Evolutionary conservation across 495 filamentous ascomycete species (phyloP), one percentile per base, ranked within the genome.

Genomic region (Aspergillus bertholletiae): DNA sequence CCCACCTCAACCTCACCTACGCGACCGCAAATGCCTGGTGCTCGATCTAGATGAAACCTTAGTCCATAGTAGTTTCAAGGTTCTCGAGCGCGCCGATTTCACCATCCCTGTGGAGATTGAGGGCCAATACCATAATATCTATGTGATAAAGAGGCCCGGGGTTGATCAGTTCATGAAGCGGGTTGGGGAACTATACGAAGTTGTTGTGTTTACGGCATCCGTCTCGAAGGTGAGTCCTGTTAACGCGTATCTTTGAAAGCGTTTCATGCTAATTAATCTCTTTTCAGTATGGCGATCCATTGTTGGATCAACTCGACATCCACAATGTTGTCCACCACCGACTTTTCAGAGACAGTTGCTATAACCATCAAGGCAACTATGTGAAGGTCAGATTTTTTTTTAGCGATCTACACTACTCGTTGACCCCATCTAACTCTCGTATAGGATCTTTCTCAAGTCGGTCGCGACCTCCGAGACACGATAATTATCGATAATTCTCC

Each of bases 401-500:
- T 8, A 39, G 8, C 26, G n/a, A n/a, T n/a, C 32, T 8, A n/a
- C 4, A 6, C 32, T 27, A 21, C 23, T 27, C 9, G 3, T 27
- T 23, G n/a, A 40, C 32, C 1, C 11, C 12, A 51, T 24, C 49
- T 61, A 22, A 60, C 46, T 46, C 23, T 39, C 23, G 55, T 22
- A 37, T 48, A 86, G 84, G 94, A 99, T 67, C 84, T 99, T 26
- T 97, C 94, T 15, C 94, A 97, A 79, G 83, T 99, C 49, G 94
- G 94, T 46, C 88, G 94, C 49, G 92, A 99, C 72, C 85, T 99
- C 45, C 88, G 87, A 62, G 94, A 97, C 65, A 97, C 93, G 3
- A 99, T 99, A 67, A 99, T 99, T 67, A 99, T 99, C 65, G 94
- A 99, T 75, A 99, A 99, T 73, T 97, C 94, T 21, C 95, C 94